Evolutionary conservation across 441 rosid genomes (phyloP), one percentile per base, ranked within the genome.

Genomic region (Pelargonium myrrhifolium): DNA sequence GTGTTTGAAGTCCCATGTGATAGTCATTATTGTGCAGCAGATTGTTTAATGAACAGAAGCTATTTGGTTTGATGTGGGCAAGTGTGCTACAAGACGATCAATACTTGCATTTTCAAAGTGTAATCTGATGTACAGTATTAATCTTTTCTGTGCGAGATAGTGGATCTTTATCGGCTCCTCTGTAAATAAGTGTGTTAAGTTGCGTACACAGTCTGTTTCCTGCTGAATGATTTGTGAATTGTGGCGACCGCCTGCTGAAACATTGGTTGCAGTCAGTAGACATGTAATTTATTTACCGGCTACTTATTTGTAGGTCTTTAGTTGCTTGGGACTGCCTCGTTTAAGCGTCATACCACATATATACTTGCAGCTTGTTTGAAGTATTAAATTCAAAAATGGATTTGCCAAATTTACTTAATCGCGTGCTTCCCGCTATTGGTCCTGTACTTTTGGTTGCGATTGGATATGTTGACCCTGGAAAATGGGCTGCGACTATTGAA

Each of bases 401-500:
- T 74, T 78, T 56, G 67, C 73, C 77, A 14, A 81, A 83, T 60
- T 69, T 81, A 69, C 74, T 83, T 68, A 78, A 74, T 68, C 86
- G 81, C 49, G 62, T 83, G 78, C 81, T 86, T 77, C 96, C 94
- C 62, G 80, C 80, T 49, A 47, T 85, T 69, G 79, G 88, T 64
- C 97, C 97, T 0, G 96, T 76, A 10, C 85, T 92, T 78, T 74
- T 94, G 76, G 79, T 94, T 75, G 80, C 98, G 58, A 68, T 89
- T 6, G 92, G 91, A 74, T 94, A 94, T 82, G 82, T 94, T 65
- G 98, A 94, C 82, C 99, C 99, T 65, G 97, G 97, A 67, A 94
- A 92, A 82, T 95, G 98, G 99, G 97, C 85, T 40, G 89, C 90
- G 66, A 78, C 76, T 68, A 73, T 95, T 37, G 98, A 95, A 76